Conservation (phyloP, 1,284 basidiomycete species). For the Pyrrhoderma noxium region DNA sequence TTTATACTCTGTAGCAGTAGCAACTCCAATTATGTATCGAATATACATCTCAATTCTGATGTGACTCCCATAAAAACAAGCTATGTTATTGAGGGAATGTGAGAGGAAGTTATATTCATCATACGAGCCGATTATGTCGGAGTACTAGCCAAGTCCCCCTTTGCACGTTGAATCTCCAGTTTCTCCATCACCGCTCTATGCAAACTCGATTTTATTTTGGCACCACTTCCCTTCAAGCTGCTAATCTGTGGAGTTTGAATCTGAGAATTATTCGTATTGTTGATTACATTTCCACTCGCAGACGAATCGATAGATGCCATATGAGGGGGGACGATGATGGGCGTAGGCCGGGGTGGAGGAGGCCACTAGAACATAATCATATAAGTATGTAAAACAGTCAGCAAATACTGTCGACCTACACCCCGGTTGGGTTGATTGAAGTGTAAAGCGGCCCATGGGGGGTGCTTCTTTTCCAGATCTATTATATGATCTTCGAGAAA, state of each 20-base stretch:
- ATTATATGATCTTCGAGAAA: constrained; percentile 70
- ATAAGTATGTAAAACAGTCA: not conserved
- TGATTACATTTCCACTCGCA: constrained; percentile 16
- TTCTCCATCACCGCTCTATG: constrained; percentile 68
- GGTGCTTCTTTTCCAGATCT: constrained; percentile 67
- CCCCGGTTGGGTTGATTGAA: constrained; percentile 75
- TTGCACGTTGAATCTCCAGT: constrained; percentile 67
- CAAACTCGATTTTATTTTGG: constrained; percentile 46
- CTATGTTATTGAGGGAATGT: too few species aligned
- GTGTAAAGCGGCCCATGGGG: constrained; percentile 76
- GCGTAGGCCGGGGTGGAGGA: constrained; percentile 63
- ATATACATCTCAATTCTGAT: too few species aligned
- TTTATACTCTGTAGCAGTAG: too few species aligned
- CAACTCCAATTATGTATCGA: too few species aligned
- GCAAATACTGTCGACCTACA: constrained; percentile 38
- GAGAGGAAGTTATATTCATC: too few species aligned
- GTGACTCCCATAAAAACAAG: too few species aligned
- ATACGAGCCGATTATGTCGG: not conserved
- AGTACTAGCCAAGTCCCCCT: constrained; percentile 41
- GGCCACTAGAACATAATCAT: constrained; percentile 50
- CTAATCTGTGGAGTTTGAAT: not conserved
- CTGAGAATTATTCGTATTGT: constrained; percentile 8
- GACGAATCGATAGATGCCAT: constrained; percentile 31
- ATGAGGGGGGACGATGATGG: constrained; percentile 64
- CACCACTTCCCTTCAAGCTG: constrained; percentile 8